Conservation (phyloP, 805 yeast genomes). For the Candida gorgasii region DNA sequence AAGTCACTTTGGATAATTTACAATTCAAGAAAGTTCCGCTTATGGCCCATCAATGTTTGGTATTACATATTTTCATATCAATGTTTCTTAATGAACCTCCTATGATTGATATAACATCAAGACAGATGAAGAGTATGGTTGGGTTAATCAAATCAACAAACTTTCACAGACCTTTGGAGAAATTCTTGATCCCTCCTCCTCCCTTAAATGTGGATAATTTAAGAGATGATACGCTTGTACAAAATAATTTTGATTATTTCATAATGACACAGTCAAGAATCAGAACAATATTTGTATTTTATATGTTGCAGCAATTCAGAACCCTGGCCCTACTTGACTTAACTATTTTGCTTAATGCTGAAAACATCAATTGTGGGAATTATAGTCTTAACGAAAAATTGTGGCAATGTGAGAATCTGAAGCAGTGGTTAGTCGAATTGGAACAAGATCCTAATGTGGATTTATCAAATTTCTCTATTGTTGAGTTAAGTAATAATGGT, state of each 20-base stretch:
- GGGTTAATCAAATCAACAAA: constrained; percentile 55
- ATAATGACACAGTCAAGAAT: constrained; percentile 56
- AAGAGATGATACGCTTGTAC: constrained; percentile 21
- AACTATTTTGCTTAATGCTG: constrained; percentile 37
- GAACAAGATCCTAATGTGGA: constrained; percentile 16
- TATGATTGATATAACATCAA: constrained; percentile 51
- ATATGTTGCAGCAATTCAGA: constrained; percentile 50
- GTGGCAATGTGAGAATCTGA: constrained; percentile 54
- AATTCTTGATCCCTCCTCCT: constrained; percentile 43
- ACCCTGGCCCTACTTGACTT: constrained; percentile 44
- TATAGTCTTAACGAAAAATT: constrained; percentile 60
- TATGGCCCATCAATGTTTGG: constrained; percentile 57
- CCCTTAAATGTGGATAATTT: constrained; percentile 7
- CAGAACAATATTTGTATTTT: constrained; percentile 52
- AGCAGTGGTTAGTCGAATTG: constrained; percentile 48
- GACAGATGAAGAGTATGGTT: constrained; percentile 55
- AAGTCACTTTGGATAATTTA: constrained; percentile 44
- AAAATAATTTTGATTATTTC: constrained; percentile 50
- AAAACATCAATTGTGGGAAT: constrained; percentile 61
- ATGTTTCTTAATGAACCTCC: constrained; percentile 56
- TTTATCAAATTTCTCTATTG: constrained; percentile 6
- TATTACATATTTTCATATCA: constrained; percentile 55
- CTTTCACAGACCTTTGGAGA: constrained; percentile 51
- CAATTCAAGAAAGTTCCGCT: constrained; percentile 55
- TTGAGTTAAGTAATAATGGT: constrained; percentile 13